Evolutionary conservation across 768 basidiomycete species (phyloP).

Genomic region (Astraeus odoratus): DNA sequence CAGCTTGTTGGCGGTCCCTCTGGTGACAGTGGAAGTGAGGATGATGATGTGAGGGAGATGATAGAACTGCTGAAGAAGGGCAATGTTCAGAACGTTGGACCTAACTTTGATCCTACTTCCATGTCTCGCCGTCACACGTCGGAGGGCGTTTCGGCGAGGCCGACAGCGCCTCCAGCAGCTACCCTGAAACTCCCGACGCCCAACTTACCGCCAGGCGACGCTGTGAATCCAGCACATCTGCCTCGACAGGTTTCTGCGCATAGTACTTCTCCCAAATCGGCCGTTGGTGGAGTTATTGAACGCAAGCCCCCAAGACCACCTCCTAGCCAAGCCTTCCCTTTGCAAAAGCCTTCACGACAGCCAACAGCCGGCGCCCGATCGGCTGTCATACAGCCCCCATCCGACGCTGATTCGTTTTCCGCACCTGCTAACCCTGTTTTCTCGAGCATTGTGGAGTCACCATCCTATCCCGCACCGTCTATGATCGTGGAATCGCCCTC

Average conservation of each 20-base stretch:
- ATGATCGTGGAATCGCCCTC: slow-evolving; percentile 14
- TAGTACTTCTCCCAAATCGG: slow-evolving; percentile 33
- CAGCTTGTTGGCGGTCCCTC: slow-evolving; percentile 44
- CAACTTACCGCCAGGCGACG: slow-evolving; percentile 45
- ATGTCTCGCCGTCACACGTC: background rate
- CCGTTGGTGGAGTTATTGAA: slow-evolving; percentile 20
- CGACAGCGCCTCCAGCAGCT: too few relatives aligned
- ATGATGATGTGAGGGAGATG: slow-evolving; percentile 41
- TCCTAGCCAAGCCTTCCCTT: slow-evolving; percentile 10
- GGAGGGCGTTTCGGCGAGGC: background rate
- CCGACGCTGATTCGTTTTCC: too few relatives aligned
- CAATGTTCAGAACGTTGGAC: slow-evolving; percentile 48
- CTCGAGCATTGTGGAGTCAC: background rate
- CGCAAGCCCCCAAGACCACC: slow-evolving; percentile 11
- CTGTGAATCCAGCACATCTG: slow-evolving; percentile 1
- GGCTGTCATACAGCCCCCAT: too few relatives aligned
- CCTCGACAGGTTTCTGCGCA: slow-evolving; percentile 11
- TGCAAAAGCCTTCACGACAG: slow-evolving; percentile 12
- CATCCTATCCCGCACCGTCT: slow-evolving; percentile 4
- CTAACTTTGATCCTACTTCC: slow-evolving; percentile 26
- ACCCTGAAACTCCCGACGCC: slow-evolving; percentile 18
- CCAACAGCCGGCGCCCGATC: too few relatives aligned
- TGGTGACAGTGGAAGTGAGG: slow-evolving; percentile 51
- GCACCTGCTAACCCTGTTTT: too few relatives aligned
- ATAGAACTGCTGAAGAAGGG: slow-evolving; percentile 46